Base-by-base conservation (phyloP, 164 flowering plant species). In the Sedum album region DNA sequence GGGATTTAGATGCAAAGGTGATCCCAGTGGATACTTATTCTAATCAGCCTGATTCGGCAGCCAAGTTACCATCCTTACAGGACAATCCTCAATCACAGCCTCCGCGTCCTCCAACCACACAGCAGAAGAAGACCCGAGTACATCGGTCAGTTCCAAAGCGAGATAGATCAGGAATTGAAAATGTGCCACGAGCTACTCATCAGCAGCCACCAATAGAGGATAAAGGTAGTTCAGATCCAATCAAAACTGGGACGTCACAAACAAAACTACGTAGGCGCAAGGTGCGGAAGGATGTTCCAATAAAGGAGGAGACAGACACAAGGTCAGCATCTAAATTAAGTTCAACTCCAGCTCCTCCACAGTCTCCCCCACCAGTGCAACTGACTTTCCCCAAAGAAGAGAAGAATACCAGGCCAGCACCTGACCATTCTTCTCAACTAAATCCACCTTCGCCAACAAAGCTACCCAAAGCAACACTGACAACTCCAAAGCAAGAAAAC, bases 1-100 rank as follows among this genome's bases (percentile, higher is more conserved):
- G 71, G 3, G 80, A 70, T 51, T 42, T 70, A 2, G 80, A 67
- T 6, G 63, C 73, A 8, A 85, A 79, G 70, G 81, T 74, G 36
- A 82, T 84, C 53, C 83, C 78, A 41, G 85, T 88, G 7, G 91
- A 85, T 75, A 82, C 78, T 35, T 65, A 9, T 21, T 4, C 4
- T 9, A 57, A 6, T 33, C 31, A 57, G 62, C 33, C 31, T 9
- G 33, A 28, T 57, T 57, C 62, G 28, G 6, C 31, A 57, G 33
- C 62, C 62, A 57, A 28, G 33, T n/a, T 42, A 35, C 10, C 41
- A 2, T 33, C 41, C 13, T 26, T n/a, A 15, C 67, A 36, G 2
- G 28, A 6, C 11, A 65, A 33, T 38, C 15, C 30, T 20, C 67
- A 46, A 20, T 41, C 41, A 5, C 42, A 26, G 66, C 44, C 66